phyloP scores from a whole-genome alignment of 2,329 filamentous ascomycete genomes.

The Fonsecaea pedrosoi region DNA sequence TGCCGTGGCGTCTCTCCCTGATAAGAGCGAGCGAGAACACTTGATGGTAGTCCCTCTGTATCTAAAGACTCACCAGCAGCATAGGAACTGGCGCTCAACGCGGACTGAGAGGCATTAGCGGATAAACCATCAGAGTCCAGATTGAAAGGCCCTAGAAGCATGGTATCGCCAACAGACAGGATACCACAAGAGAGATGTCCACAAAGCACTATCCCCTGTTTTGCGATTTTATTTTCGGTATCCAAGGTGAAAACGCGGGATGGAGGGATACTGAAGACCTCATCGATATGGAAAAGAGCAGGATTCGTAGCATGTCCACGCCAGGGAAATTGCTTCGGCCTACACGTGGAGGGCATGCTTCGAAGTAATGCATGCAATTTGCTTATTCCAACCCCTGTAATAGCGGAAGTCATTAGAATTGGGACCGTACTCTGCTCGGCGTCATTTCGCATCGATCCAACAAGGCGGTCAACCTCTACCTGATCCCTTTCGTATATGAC shows the following conservation, averaged over 20 bases:
- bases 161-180: conserved; percentile 76
- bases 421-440: conserved; percentile 67
- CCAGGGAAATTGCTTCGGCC: conserved; percentile 12
- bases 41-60: background rate
- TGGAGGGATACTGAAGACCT: conserved; percentile 78
- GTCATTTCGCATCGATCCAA: conserved; percentile 50
- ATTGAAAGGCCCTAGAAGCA: conserved; percentile 78
- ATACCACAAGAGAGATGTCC: conserved; percentile 82
- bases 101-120: conserved; percentile 2
- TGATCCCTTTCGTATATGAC: conserved; percentile 64
- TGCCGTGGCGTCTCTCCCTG: conserved; percentile 18
- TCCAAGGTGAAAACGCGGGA: conserved; percentile 60
- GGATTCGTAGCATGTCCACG: conserved; percentile 56
- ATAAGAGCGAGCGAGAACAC: conserved; percentile 26
- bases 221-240: conserved; percentile 49
- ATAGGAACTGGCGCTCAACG: conserved; percentile 30
- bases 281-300: conserved; percentile 84
- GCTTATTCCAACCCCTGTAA: conserved; percentile 81
- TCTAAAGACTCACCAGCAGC: conserved; percentile 9
- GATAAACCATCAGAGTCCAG: conserved; percentile 40
- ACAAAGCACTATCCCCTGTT: conserved; percentile 76
- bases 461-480: conserved; percentile 63
- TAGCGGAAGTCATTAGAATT: conserved; percentile 84
- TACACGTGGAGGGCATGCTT: conserved; percentile 63
- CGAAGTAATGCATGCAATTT: conserved; percentile 81